Evolutionary conservation across 805 yeast species (phyloP).

Genomic region (Danielia reshetovae): DNA sequence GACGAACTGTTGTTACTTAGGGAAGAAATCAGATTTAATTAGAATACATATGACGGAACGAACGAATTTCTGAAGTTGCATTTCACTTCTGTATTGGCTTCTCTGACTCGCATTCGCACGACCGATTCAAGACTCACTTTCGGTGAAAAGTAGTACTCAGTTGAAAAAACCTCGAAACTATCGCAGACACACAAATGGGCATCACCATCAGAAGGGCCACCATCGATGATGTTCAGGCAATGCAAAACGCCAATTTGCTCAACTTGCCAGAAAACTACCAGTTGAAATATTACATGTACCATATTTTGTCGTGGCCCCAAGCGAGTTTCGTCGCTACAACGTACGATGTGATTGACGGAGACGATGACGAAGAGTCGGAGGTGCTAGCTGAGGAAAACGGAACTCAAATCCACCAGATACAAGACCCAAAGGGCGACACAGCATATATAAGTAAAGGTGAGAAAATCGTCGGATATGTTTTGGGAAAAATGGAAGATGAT

Average conservation of each 20-base stretch:
- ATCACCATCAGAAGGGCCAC: slow-evolving; percentile 87
- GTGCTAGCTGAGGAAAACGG: slow-evolving; percentile 18
- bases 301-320: slow-evolving; percentile 94
- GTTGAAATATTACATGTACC: slow-evolving; percentile 90
- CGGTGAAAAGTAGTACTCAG: too few species aligned
- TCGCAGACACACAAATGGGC: too few species aligned
- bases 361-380: slow-evolving; percentile 20
- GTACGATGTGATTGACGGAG: slow-evolving; percentile 40
- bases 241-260: slow-evolving; percentile 91
- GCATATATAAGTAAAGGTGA: slow-evolving; percentile 66
- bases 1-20: slow-evolving; percentile 54
- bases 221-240: slow-evolving; percentile 81
- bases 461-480: slow-evolving; percentile 90
- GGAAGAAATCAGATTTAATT: slow-evolving; percentile 43
- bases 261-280: slow-evolving; percentile 94
- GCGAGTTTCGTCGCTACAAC: slow-evolving; percentile 94
- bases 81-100: neutral
- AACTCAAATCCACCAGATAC: slow-evolving; percentile 17
- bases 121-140: too few species aligned
- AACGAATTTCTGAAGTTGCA: too few species aligned
- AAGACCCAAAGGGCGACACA: slow-evolving; percentile 54
- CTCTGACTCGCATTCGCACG: too few species aligned
- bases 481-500: slow-evolving; percentile 96
- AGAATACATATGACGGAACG: neutral
- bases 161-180: too few species aligned